Base-by-base conservation (phyloP, 768 basidiomycete species). In the Gelatoporia subvermispora region DNA sequence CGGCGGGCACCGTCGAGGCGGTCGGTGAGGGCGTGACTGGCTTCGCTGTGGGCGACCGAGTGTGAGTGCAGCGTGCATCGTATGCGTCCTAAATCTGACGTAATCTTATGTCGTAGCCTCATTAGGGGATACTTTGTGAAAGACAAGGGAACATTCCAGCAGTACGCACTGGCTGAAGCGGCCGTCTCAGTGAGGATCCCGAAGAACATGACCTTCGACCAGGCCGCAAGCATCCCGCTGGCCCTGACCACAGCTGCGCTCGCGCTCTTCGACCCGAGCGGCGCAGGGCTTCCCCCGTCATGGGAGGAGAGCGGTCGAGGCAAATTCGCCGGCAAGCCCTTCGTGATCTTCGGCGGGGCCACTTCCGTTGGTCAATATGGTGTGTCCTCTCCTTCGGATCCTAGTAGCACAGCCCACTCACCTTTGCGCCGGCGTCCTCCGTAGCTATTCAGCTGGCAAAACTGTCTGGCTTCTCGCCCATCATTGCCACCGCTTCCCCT, bases 211-310 rank as follows among this genome's bases (percentile, higher is more conserved):
- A 61, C 64, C 0, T 66, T 67, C 49, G 72, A 73, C 13, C 56
- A 73, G 35, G 76, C 72, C 0, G 62, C 73, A 0, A 65, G 73
- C 7, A 54, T 77, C 16, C 73, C 76, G 2, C 59, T 72, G 10
- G 69, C 56, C 0, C 50, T 74, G 5, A 63, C 66, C 4, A 70
- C 72, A 2, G 72, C 72, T 1, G 67, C 61, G 7, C 40, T 64
- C 2, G 72, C 65, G 0, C 55, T 76, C 16, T 76, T 68, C 60
- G 42, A 48, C 47, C 22, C 16, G 8, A 15, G 41, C 5, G n/a
- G 18, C 8, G 28, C 23, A 7, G 37, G 31, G 24, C 46, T 62
- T 31, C 43, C 51, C 7, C 35, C 56, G 7, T 50, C 55, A 3
- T 60, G 59, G 59, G 43, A 46, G 35, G 51, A 49, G 20, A 44